These are phyloP conservation scores for Astragalus membranaceus DNA, from an alignment of 306 rosid genomes.

Conservation along the genomic window DNA sequence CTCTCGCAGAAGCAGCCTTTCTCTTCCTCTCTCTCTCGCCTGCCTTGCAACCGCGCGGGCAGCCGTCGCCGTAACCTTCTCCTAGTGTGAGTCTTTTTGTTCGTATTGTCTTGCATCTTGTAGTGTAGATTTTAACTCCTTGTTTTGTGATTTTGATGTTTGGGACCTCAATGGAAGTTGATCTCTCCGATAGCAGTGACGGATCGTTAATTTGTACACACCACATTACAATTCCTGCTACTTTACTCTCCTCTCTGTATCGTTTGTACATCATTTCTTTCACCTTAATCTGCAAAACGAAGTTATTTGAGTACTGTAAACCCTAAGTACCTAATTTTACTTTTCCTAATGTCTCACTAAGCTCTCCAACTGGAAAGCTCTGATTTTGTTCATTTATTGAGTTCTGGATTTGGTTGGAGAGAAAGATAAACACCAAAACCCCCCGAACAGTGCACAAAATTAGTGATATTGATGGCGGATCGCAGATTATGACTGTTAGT, in stretches of 20 bases:
- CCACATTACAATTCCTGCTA: slow-evolving; percentile 44
- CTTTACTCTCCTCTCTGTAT: slow-evolving; percentile 79
- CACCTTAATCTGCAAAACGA: slow-evolving; percentile 52
- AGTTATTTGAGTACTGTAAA: slow-evolving; percentile 5
- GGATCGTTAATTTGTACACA: slow-evolving; percentile 4
- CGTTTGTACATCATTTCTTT: slow-evolving; percentile 72
- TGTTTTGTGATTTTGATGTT: not conserved
- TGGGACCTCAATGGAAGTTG: not conserved
- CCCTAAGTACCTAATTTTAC: not conserved
- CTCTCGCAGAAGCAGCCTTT: not conserved
- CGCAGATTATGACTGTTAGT: too few relatives aligned
- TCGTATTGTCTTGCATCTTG: not conserved
- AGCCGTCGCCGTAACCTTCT: not conserved
- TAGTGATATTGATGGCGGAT: too few relatives aligned
- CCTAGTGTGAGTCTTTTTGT: not conserved
- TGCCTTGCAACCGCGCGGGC: not conserved
- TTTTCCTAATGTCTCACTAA: slow-evolving; percentile 43
- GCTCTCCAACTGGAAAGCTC: slow-evolving; percentile 22
- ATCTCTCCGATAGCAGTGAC: not conserved
- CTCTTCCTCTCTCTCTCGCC: not conserved
- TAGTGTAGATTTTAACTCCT: not conserved
- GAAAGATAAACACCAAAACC: not conserved
- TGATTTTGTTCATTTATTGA: slow-evolving; percentile 66
- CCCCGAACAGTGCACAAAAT: too few relatives aligned
- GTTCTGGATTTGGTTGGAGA: slow-evolving; percentile 75